Evolutionary conservation across 2,329 filamentous ascomycete species (phyloP).

Genomic region (Colletotrichum tamarilloi): DNA sequence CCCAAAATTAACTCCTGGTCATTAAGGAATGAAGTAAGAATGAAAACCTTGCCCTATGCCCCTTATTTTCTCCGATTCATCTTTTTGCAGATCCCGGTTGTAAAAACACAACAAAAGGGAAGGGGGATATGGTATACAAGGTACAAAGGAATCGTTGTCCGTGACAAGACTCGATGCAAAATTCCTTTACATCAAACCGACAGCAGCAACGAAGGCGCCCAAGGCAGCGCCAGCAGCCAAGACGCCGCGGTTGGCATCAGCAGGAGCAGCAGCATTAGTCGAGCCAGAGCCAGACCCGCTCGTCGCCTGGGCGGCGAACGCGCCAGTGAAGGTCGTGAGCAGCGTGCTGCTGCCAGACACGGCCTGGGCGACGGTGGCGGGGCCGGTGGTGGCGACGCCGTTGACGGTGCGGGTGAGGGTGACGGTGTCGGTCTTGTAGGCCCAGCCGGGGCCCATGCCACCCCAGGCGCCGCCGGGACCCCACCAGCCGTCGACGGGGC

Average conservation of each 20-base stretch:
- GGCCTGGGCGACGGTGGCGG: slow-evolving; percentile 22
- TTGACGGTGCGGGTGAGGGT: slow-evolving; percentile 36
- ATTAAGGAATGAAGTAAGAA: slow-evolving; percentile 7
- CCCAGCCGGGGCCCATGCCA: slow-evolving; percentile 38
- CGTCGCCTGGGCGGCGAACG: slow-evolving; percentile 32
- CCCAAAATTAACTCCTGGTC: not conserved
- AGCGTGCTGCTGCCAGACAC: slow-evolving; percentile 39
- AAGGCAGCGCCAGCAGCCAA: slow-evolving; percentile 36
- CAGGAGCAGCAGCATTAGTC: slow-evolving; percentile 5
- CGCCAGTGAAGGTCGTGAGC: slow-evolving; percentile 36
- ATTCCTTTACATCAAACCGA: slow-evolving; percentile 36
- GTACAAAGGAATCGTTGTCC: not conserved
- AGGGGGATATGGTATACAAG: slow-evolving; percentile 26
- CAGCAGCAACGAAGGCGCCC: slow-evolving; percentile 36
- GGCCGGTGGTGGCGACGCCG: slow-evolving; percentile 12
- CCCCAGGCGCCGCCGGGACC: slow-evolving; percentile 37
- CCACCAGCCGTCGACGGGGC: slow-evolving; percentile 41
- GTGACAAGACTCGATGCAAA: not conserved
- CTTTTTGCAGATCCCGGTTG: slow-evolving; percentile 12
- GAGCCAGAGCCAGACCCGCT: slow-evolving; percentile 17
- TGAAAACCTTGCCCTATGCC: not conserved
- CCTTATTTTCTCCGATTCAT: slow-evolving; percentile 16
- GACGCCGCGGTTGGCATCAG: slow-evolving; percentile 28
- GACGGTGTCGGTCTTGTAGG: slow-evolving; percentile 38
- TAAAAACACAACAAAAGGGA: not conserved